A percentile compares a stretch with the other conserved stretches of the same genome.
Evolutionary conservation across 805 yeast genomes (phyloP).

Genomic region (Alloascoidea africana): DNA sequence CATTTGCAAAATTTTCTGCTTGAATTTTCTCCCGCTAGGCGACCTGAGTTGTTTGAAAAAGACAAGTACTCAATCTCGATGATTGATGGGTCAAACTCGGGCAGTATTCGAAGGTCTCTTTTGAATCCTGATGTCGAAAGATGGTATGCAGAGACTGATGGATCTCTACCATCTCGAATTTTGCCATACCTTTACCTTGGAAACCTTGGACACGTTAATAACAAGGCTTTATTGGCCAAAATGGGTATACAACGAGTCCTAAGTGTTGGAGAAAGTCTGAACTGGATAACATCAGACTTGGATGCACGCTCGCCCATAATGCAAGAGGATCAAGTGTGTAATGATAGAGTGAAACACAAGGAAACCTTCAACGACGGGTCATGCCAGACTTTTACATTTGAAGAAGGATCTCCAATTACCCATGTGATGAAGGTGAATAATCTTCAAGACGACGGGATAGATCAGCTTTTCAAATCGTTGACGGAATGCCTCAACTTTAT

Average conservation of each 20-base stretch:
- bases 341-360: slow-evolving; percentile 17
- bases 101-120: background rate
- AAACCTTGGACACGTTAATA: slow-evolving; percentile 67
- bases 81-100: no score
- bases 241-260: slow-evolving; percentile 63
- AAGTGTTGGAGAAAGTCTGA: slow-evolving; percentile 70
- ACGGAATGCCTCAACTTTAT: slow-evolving; percentile 52
- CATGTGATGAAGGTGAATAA: slow-evolving; percentile 51
- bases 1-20: slow-evolving; percentile 50
- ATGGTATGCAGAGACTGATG: slow-evolving; percentile 24
- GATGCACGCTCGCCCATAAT: no score
- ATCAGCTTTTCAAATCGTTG: slow-evolving; percentile 48
- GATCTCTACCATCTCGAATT: slow-evolving; percentile 75
- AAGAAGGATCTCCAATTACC: slow-evolving; percentile 18
- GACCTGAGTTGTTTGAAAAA: no score
- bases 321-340: slow-evolving; percentile 10
- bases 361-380: slow-evolving; percentile 8
- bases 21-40: slow-evolving; percentile 36
- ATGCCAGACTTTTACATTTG: slow-evolving; percentile 9
- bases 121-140: background rate
- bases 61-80: no score
- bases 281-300: slow-evolving; percentile 52
- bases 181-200: slow-evolving; percentile 79
- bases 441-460: slow-evolving; percentile 85
- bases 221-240: slow-evolving; percentile 41